phyloP scores from a whole-genome alignment of 495 filamentous ascomycete genomes.

The Ramalina peruviana region DNA sequence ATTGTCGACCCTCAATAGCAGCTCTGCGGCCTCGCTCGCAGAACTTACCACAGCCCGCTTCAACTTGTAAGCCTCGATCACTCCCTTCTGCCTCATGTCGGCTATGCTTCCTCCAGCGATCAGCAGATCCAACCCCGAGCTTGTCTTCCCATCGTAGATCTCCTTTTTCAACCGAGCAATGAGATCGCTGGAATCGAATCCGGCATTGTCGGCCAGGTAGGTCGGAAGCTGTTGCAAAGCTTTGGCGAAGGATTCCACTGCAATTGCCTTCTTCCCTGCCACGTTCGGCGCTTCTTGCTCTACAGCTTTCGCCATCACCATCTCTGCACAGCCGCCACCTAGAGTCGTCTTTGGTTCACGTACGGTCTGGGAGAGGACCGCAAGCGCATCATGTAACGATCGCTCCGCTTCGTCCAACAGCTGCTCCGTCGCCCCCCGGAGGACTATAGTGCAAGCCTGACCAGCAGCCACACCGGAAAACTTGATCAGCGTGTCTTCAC shows the following conservation, averaged over 20 bases:
- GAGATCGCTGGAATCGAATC: slow-evolving; percentile 86
- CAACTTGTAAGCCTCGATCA: slow-evolving; percentile 98
- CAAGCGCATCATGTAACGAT: slow-evolving; percentile 88
- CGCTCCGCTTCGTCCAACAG: slow-evolving; percentile 93
- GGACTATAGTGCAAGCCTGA: slow-evolving; percentile 89
- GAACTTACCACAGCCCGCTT: slow-evolving; percentile 93
- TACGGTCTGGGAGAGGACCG: slow-evolving; percentile 93
- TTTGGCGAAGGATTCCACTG: slow-evolving; percentile 76
- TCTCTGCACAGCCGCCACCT: slow-evolving; percentile 92
- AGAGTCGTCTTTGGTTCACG: slow-evolving; percentile 88
- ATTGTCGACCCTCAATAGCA: slow-evolving; percentile 73
- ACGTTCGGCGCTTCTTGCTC: slow-evolving; percentile 88
- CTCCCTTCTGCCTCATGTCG: slow-evolving; percentile 90
- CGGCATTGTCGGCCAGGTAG: slow-evolving; percentile 94
- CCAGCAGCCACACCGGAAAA: slow-evolving; percentile 95
- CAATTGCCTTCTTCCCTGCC: slow-evolving; percentile 90
- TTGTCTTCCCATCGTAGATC: slow-evolving; percentile 86
- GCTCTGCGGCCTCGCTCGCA: slow-evolving; percentile 87
- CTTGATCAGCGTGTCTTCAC: slow-evolving; percentile 90
- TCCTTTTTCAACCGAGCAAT: slow-evolving; percentile 84
- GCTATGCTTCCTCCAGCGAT: slow-evolving; percentile 85
- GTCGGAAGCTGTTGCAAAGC: slow-evolving; percentile 89
- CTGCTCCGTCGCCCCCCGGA: slow-evolving; percentile 92
- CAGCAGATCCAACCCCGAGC: slow-evolving; percentile 76
- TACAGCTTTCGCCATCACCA: slow-evolving; percentile 97